Base-by-base conservation (phyloP, 108 stramenopile genomes). In the Cyclotella choctawhatcheeana region DNA sequence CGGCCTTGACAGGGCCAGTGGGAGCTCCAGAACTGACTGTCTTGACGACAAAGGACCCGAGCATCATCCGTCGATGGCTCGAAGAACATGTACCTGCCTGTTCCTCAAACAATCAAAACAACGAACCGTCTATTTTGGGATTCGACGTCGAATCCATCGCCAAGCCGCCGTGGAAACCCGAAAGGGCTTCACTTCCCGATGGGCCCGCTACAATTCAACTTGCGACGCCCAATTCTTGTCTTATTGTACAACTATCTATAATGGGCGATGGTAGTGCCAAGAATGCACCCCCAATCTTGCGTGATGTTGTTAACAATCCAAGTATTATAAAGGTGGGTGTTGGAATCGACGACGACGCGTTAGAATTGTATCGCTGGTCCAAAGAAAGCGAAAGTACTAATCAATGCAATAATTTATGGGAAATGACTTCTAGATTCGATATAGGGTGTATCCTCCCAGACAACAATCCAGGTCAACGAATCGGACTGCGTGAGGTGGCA, bases 131-230 rank as follows among this genome's bases (percentile, higher is more conserved):
- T 7, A 33, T 69, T 27, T 21, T 82, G 43, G 82, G 82, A 18
- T 82, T 82, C 43, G 82, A 82, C 35, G 26, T 58, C 20, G 82
- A 82, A 70, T 65, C 63, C 1, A 65, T 77, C 58, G 62, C 76
- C 0, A 77, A 77, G 53, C 68, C 76, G 17, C 83, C 88, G 2
- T 79, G 77, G 79, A 67, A 72, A 34, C 76, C 76, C 55, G 69
- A 77, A 22, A 53, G 76, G 48, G 59, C 69, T 24, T 45, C 69
- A 18, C 76, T 77, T 48, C 76, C 76, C 25, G 76, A 83, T 26
- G 79, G 84, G 10, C 85, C 88, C 13, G 91, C 88, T 18, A 82
- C 82, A 20, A 76, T 92, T 26, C 91, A 92, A 66, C 64, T 92
- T 0, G 70, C 88, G 26, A 89, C 88, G 31, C 45, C 82, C 20